phyloP scores from a whole-genome alignment of 208 protist genomes.

The Strigomonas culicis region DNA sequence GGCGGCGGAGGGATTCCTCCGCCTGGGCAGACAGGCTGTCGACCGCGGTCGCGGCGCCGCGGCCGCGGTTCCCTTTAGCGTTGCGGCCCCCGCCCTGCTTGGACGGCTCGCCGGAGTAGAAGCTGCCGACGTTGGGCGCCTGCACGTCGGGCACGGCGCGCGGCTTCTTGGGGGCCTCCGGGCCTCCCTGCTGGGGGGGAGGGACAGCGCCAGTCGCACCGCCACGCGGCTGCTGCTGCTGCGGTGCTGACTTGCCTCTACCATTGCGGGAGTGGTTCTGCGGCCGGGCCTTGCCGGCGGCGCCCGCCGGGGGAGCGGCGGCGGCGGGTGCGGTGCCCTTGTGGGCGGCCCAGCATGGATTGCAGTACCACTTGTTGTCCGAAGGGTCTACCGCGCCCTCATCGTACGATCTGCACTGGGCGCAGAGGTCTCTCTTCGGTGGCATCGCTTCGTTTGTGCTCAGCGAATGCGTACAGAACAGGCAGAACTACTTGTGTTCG shows the following conservation, averaged over 20 bases:
- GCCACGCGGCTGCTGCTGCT: conserved; percentile 1
- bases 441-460: conserved; percentile 12
- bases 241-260: background rate
- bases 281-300: too few species aligned
- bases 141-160: conserved; percentile 24
- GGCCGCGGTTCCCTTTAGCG: background rate
- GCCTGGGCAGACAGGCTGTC: background rate
- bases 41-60: background rate
- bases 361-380: conserved; percentile 59
- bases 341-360: conserved; percentile 45
- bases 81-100: too few species aligned
- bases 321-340: conserved; percentile 15
- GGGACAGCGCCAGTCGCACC: background rate
- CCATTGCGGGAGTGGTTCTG: too few species aligned
- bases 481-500: background rate
- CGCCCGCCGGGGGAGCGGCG: background rate
- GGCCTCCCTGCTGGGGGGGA: background rate
- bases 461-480: background rate
- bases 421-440: conserved; percentile 35
- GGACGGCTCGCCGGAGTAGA: conserved; percentile 17
- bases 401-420: conserved; percentile 59
- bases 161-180: background rate
- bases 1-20: conserved; percentile 4
- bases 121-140: conserved; percentile 21
- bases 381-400: conserved; percentile 34